phyloP scores from a whole-genome alignment of 1,284 basidiomycete species.

The Cutaneotrichosporon cutaneum region DNA sequence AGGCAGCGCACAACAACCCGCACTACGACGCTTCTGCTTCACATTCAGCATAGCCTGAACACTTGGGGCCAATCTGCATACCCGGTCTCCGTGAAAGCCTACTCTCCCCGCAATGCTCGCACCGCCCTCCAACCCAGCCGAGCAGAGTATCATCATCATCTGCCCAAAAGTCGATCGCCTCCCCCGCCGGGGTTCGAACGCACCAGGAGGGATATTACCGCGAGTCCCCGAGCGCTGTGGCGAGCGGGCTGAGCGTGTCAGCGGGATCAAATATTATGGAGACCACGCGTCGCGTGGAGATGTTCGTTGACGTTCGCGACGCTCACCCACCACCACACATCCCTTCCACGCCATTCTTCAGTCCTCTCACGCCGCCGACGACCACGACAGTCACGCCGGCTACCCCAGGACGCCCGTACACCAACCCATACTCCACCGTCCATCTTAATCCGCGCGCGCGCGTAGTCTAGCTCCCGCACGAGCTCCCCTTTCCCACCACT shows the following conservation, averaged over 20 bases:
- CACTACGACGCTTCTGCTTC: too few relatives aligned
- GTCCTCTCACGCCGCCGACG: not conserved
- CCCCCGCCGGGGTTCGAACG: conserved; percentile 1
- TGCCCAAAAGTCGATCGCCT: not conserved
- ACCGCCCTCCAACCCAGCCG: too few relatives aligned
- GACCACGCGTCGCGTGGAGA: conserved; percentile 15
- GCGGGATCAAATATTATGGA: conserved; percentile 1
- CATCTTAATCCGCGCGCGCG: not conserved
- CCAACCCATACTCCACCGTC: not conserved
- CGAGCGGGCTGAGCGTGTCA: not conserved
- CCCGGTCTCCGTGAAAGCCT: too few relatives aligned
- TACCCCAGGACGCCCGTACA: not conserved
- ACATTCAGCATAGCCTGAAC: too few relatives aligned
- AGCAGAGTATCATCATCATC: too few relatives aligned
- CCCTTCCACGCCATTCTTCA: conserved; percentile 8
- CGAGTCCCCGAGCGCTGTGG: not conserved
- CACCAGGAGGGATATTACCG: not conserved
- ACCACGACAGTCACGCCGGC: not conserved
- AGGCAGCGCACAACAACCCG: too few relatives aligned
- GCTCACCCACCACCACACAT: not conserved
- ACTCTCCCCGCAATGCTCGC: too few relatives aligned
- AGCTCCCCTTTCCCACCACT: not conserved
- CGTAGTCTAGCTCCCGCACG: not conserved
- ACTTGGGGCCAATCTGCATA: too few relatives aligned
- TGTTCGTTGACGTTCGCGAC: conserved; percentile 15